phyloP scores from a whole-genome alignment of 2,329 filamentous ascomycete genomes.

The Gnomoniopsis sp. region DNA sequence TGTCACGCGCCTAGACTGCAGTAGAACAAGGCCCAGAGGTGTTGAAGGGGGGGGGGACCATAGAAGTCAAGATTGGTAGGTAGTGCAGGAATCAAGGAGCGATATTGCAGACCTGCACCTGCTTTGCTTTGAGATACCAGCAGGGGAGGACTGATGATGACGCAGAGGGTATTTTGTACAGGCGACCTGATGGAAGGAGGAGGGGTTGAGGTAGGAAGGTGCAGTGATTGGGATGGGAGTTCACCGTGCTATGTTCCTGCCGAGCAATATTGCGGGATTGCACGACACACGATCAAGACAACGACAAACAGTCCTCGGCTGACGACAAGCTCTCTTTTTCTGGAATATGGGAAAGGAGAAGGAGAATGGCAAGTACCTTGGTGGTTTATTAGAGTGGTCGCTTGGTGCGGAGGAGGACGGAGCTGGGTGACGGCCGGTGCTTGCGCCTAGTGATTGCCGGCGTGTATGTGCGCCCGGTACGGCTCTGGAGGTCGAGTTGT shows the following conservation, averaged over 20 bases:
- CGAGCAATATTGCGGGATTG: no score
- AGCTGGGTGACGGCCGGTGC: not conserved
- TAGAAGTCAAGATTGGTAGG: no score
- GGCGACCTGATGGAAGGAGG: not conserved
- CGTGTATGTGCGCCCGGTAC: not conserved
- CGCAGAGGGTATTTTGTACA: not conserved
- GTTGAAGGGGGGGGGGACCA: no score
- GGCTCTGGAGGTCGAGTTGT: no score
- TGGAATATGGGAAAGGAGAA: not conserved
- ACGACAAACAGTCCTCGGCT: not conserved
- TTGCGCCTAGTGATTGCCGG: not conserved
- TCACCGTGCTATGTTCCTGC: not conserved
- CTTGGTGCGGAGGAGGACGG: not conserved
- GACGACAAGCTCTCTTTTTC: not conserved
- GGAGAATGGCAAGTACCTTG: constrained; percentile 1
- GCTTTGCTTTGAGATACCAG: not conserved
- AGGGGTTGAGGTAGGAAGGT: not conserved
- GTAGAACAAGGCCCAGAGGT: no score
- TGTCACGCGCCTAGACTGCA: no score
- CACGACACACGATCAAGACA: not conserved
- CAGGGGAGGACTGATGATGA: not conserved
- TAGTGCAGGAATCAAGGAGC: no score
- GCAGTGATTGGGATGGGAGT: not conserved
- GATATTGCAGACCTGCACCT: not conserved
- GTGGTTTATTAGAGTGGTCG: not conserved